Base-by-base conservation (phyloP, 2,329 filamentous ascomycete genomes). In the Exophiala phaeomuriformis region DNA sequence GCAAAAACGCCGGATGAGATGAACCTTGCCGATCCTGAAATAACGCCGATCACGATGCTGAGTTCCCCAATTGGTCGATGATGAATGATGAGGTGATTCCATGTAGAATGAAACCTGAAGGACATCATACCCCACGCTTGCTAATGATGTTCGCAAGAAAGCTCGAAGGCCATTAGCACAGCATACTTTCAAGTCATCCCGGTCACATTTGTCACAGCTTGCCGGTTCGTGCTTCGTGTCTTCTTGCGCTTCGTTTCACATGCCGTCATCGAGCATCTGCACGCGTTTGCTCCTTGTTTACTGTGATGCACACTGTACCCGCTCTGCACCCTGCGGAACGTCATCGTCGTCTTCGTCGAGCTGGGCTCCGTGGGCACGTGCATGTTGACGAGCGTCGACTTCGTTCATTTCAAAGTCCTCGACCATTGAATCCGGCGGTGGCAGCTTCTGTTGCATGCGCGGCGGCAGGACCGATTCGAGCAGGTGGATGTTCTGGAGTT, bases 351-450 rank as follows among this genome's bases (percentile, higher is more conserved):
- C 87, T 8, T 90, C 87, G 39, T 90, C 86, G 19, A 19, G 19
- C 27, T 76, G 75, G 59, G 81, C 83, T 55, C 83, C 84, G 61
- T 86, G 85, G 42, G 85, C 86, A 62, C 85, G 79, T 50, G 79
- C 79, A 66, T 81, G 78, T 33, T 76, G 71, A 65, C 78, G 81
- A 40, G 78, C 72, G 64, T 96, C 91, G 40, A 94, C 77, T 56
- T 94, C 87, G 71, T 97, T 90, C 33, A 97, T 79, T 47, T 86
- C 82, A 64, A 85, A 94, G 63, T 88, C 85, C 67, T 98, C 93
- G 19, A 86, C 87, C 90, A 97, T 96, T 32, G 86, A 84, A 67
- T 97, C 90, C 30, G 77, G 65, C 3, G 91, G 90, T 44, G 90
- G 86, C 28, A 80, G 71, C 52, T 79, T 74, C 68, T 86, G 78